phyloP scores from a whole-genome alignment of 2,329 filamentous ascomycete species.

The Leptoxyphium fumago region DNA sequence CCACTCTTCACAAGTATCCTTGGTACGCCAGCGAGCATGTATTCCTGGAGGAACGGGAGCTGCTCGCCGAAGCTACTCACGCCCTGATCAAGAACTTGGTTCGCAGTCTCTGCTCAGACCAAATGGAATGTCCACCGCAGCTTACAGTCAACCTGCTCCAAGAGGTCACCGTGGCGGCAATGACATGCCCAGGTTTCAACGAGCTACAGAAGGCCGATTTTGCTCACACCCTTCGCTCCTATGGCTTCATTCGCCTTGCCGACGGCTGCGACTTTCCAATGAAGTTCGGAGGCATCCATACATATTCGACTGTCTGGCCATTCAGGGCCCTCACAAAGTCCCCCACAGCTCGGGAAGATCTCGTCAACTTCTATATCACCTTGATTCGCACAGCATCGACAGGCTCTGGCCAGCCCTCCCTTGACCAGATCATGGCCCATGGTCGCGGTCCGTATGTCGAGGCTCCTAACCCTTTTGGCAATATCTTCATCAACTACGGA shows the following conservation, averaged over 20 bases:
- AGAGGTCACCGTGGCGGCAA: constrained; percentile 17
- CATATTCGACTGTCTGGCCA: constrained; percentile 12
- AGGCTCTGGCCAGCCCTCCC: background rate
- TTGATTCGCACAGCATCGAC: constrained; percentile 12
- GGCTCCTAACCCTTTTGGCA: constrained; percentile 12
- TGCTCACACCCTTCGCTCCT: constrained; percentile 5
- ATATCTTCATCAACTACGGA: constrained; percentile 13
- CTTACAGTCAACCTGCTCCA: constrained; percentile 16
- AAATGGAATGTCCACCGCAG: constrained; percentile 5
- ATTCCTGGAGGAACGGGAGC: constrained; percentile 31
- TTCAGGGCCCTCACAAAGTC: constrained; percentile 16
- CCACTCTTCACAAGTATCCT: constrained; percentile 39
- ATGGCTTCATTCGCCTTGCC: constrained; percentile 10
- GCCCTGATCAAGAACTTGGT: constrained; percentile 12
- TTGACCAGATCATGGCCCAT: constrained; percentile 6
- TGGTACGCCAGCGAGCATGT: constrained; percentile 33
- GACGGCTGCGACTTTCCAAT: constrained; percentile 9
- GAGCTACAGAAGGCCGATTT: constrained; percentile 18
- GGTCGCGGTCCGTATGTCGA: constrained; percentile 4
- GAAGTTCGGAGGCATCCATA: constrained; percentile 11
- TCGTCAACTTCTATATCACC: constrained; percentile 14
- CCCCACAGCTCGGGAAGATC: constrained; percentile 8
- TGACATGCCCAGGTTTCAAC: constrained; percentile 19
- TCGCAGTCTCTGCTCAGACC: constrained; percentile 7
- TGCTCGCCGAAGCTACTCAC: constrained; percentile 25